Evolutionary conservation across 2,329 filamentous ascomycete species (phyloP), one percentile per base, ranked within the genome.

Genomic region (Amylocarpus encephaloides): DNA sequence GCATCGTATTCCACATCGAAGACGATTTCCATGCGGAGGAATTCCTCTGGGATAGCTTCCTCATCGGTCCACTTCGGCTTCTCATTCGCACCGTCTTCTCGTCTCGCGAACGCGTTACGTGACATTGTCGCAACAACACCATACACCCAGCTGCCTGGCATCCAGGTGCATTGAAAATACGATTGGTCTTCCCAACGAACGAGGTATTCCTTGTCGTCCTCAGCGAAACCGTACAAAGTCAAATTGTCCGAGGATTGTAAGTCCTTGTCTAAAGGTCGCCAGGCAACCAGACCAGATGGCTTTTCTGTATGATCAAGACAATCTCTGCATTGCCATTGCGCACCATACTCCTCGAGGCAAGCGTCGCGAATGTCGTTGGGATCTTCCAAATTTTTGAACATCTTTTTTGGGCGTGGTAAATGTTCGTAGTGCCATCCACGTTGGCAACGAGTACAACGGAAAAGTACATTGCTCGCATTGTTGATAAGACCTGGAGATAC

Each of bases 121-220:
- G 87, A 94, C 0, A 66, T 51, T 2, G 69, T 61, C 11, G 77
- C 70, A 13, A 80, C 78, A 9, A 85, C 75, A 5, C 90, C 89
- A 74, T 80, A 92, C 1, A 95, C 78, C 93, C 93, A 98, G 13
- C 85, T 77, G 11, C 92, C 93, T 9, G 89, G 82, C 76, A 89
- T 86, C 93, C 94, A 98, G 6, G 74, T 76, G 47, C 87, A 88
- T 57, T 88, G 84, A 55, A 83, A 85, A 62, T 96, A 94, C 0
- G 92, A 95, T 49, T 80, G 76, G 0, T 75, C 74, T 40, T 86
- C 82, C 88, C 91, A 97, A 65, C 93, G 95, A 60, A 98, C 71
- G 2, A 98, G 77, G 62, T 97, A 98, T 59, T 96, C 89, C 57
- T 91, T 91, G n/a, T 86, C 75, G 48, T 89, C 85, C 62, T 93